phyloP scores from a whole-genome alignment of 768 basidiomycete species.

The Collybiopsis luxurians region DNA sequence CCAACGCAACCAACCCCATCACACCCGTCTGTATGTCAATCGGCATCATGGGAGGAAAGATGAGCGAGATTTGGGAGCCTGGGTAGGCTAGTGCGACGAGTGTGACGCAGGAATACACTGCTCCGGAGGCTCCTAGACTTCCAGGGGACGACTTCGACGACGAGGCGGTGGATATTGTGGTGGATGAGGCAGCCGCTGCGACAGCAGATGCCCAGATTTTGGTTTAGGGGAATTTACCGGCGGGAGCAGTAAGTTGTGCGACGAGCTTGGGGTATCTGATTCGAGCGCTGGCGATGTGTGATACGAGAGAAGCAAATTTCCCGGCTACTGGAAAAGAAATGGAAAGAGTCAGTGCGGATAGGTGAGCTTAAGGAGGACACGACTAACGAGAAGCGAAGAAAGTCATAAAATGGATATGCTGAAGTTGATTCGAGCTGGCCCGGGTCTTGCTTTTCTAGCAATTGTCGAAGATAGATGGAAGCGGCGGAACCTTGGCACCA shows the following conservation, averaged over 20 bases:
- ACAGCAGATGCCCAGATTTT: constrained; percentile 43
- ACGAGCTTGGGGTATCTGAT: constrained; percentile 73
- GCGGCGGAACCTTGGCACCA: constrained; percentile 55
- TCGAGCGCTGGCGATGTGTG: constrained; percentile 68
- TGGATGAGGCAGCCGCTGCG: not conserved
- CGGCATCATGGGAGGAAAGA: constrained; percentile 74
- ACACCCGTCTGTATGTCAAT: constrained; percentile 83
- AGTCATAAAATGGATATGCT: constrained; percentile 75
- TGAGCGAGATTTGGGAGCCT: constrained; percentile 68
- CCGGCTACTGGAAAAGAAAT: constrained; percentile 53
- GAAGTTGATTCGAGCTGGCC: constrained; percentile 62
- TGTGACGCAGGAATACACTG: constrained; percentile 75
- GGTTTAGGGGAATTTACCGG: constrained; percentile 29
- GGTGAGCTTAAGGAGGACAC: not conserved
- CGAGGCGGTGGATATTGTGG: not conserved
- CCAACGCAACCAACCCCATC: constrained; percentile 64
- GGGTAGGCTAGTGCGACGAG: constrained; percentile 82
- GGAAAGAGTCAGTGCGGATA: not conserved
- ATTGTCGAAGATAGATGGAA: constrained; percentile 50
- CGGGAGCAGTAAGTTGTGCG: constrained; percentile 48
- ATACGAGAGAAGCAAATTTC: constrained; percentile 73
- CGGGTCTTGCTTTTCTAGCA: constrained; percentile 42
- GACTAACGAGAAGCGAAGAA: constrained; percentile 72
- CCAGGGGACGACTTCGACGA: constrained; percentile 36
- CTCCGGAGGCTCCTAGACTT: constrained; percentile 82